Evolutionary conservation across 2,329 filamentous ascomycete species (phyloP), one percentile per base, ranked within the genome.

Genomic region (Talaromyces sp.): DNA sequence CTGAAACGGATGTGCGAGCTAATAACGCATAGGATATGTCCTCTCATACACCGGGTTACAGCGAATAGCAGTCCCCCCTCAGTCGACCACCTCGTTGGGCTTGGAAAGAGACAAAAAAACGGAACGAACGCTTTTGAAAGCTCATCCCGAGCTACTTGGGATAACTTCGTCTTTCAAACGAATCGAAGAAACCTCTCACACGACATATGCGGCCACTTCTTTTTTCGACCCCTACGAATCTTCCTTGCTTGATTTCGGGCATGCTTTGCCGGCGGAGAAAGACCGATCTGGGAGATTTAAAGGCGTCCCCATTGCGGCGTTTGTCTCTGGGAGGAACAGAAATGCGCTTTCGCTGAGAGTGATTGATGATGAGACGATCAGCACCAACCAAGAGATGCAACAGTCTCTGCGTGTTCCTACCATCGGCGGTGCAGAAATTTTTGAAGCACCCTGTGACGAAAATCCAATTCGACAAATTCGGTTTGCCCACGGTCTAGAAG

Each of bases 381-480:
- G 47, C 59, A 65, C 42, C 32, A 63, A 71, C 54, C 71, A 74
- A 27, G 80, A 82, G 33, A 71, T 71, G 57, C 55, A 42, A 9
- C 33, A 19, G 5, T 32, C 30, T 32, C 51, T 62, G 15, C 60
- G 57, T n/a, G 75, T 75, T 7, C 77, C 77, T 65, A 87, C 83
- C 83, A 73, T 73, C 33, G 75, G 77, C 32, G 73, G 74, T 57
- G 44, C 25, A 8, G 32, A 52, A 10, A 49, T 7, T 19, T 42
- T 36, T 5, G 25, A 59, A 42, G 55, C 51, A 32, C 7, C n/a
- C 49, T 59, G 42, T 22, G 47, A 19, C 19, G 80, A 79, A 15
- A 76, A 78, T 2, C 79, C 82, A 1, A 80, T 87, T 60, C 80
- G 79, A 63, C 84, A 87, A 65, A 70, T 87, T 3, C 76, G 73